Conservation (phyloP, 2,329 filamentous ascomycete genomes). For the Rachicladosporium sp. region DNA sequence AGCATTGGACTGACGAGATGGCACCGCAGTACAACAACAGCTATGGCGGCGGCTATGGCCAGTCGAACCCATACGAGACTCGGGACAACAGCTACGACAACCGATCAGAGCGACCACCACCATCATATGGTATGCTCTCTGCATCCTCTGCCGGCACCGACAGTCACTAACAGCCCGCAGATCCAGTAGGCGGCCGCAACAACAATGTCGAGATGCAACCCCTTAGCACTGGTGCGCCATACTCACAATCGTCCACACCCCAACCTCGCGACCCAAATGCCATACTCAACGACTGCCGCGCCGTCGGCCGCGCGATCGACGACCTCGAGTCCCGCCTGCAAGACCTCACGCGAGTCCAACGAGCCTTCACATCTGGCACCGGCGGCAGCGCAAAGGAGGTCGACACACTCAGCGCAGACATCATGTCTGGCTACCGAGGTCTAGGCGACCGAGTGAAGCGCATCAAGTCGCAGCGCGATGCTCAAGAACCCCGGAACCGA, state of each 20-base stretch:
- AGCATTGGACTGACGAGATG: conserved; percentile 1
- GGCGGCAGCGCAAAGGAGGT: conserved; percentile 53
- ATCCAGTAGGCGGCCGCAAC: not conserved
- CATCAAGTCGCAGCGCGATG: conserved; percentile 69
- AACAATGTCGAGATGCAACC: not conserved
- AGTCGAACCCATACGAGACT: conserved; percentile 42
- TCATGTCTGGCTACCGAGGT: conserved; percentile 70
- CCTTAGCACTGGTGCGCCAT: not conserved
- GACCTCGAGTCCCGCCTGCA: conserved; percentile 60
- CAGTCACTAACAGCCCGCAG: not conserved
- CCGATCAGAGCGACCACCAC: conserved; percentile 14
- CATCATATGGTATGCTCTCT: conserved; percentile 17
- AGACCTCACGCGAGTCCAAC: conserved; percentile 59
- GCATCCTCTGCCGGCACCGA: not conserved
- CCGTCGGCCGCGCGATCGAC: conserved; percentile 66
- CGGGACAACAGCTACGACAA: conserved; percentile 22
- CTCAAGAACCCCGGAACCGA: conserved; percentile 58
- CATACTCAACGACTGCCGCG: conserved; percentile 73
- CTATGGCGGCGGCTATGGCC: conserved; percentile 37
- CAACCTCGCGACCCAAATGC: conserved; percentile 52
- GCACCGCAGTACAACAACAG: conserved; percentile 26
- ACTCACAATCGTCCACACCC: not conserved
- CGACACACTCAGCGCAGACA: conserved; percentile 61
- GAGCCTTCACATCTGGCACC: conserved; percentile 57
- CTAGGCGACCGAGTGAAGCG: conserved; percentile 68